These are phyloP conservation scores for Primulina huaijiensis DNA, from an alignment of 257 asterid species.

Conservation along the genomic window DNA sequence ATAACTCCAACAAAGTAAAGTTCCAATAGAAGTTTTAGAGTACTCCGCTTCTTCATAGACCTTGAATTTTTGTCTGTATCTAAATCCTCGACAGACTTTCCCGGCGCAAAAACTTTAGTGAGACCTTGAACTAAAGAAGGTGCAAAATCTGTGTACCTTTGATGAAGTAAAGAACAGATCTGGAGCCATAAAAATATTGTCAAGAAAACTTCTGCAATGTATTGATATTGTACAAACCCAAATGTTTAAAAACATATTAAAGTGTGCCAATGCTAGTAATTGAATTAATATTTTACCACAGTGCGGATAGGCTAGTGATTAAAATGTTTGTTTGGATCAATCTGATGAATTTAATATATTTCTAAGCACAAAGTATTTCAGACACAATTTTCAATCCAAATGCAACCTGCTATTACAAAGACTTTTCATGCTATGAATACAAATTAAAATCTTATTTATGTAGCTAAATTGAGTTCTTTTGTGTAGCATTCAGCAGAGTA, in stretches of 20 bases:
- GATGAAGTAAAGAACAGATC: slow-evolving; percentile 99
- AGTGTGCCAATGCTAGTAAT: slow-evolving; percentile 1
- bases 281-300: background rate
- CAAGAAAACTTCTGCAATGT: slow-evolving; percentile 5
- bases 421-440: too few species aligned
- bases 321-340: background rate
- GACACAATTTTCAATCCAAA: background rate
- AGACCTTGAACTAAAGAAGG: slow-evolving; percentile 96
- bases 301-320: background rate
- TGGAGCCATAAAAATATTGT: slow-evolving; percentile 35
- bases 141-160: slow-evolving; percentile 89
- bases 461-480: too few species aligned
- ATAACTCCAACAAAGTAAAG: slow-evolving; percentile 92
- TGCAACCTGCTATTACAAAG: too few species aligned
- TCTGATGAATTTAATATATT: slow-evolving; percentile 11
- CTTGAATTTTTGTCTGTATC: slow-evolving; percentile 78
- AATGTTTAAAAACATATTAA: slow-evolving; percentile 19
- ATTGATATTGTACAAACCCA: slow-evolving; percentile 3
- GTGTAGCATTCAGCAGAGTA: too few species aligned
- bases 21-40: slow-evolving; percentile 91
- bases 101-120: slow-evolving; percentile 69
- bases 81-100: slow-evolving; percentile 73
- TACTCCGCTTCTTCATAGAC: slow-evolving; percentile 98
- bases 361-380: slow-evolving; percentile 8
- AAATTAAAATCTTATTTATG: too few species aligned